A percentile compares a stretch with the other conserved stretches of the same genome.
phyloP scores from a whole-genome alignment of 371 early-diverging fungal genomes.

The Actinomortierella wolfii region DNA sequence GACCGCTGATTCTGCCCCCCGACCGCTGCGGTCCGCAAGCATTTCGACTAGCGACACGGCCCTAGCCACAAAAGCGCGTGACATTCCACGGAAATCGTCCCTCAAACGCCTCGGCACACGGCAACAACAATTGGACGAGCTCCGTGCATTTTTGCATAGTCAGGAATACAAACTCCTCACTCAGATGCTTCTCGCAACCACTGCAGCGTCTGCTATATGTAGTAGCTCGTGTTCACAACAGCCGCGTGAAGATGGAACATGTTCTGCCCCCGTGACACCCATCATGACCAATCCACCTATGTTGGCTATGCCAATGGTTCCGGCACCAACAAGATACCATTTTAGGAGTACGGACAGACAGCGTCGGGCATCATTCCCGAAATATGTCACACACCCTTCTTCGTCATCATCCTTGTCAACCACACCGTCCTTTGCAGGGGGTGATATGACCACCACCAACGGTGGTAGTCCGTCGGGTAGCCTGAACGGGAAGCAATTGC shows the following conservation, averaged over 20 bases:
- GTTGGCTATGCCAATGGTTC: conserved; percentile 18
- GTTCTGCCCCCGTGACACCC: conserved; percentile 34
- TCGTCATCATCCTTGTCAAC: conserved; percentile 10
- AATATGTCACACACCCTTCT: conserved; percentile 26
- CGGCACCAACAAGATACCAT: conserved; percentile 22
- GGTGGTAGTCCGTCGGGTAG: background rate
- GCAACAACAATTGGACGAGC: conserved; percentile 26
- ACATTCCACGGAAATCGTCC: conserved; percentile 22
- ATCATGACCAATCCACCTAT: background rate
- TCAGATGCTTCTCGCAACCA: conserved; percentile 7
- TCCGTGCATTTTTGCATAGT: conserved; percentile 25
- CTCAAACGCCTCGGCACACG: conserved; percentile 29
- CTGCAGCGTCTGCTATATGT: background rate
- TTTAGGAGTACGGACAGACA: conserved; percentile 24
- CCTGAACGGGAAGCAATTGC: conserved; percentile 19
- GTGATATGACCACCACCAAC: too few species aligned
- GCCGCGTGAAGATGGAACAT: conserved; percentile 5
- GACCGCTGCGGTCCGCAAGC: too few species aligned
- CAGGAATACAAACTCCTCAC: conserved; percentile 18
- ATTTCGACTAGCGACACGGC: background rate
- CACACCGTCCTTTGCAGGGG: conserved; percentile 6
- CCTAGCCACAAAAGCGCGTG: background rate
- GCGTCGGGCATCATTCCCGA: conserved; percentile 41
- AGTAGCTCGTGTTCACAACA: background rate
- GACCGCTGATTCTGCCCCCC: background rate